Evolutionary conservation across 768 basidiomycete species (phyloP).

Genomic region (Pisolithus microcarpus): DNA sequence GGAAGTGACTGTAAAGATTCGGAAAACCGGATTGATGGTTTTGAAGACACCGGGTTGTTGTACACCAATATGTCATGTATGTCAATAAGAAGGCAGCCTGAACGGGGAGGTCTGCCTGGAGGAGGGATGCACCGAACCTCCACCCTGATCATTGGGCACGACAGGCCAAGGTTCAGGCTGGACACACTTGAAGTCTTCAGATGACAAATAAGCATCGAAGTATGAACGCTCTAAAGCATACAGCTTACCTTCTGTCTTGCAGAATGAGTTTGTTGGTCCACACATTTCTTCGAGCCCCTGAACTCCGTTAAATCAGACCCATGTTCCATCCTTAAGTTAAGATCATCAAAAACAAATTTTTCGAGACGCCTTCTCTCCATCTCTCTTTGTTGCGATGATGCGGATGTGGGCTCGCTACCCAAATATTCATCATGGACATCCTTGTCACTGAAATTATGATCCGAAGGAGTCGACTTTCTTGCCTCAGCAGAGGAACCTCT

Average conservation of each 20-base stretch:
- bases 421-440: slow-evolving; percentile 12
- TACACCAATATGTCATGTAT: slow-evolving; percentile 44
- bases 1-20: slow-evolving; percentile 9
- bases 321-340: slow-evolving; percentile 48
- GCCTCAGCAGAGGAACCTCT: not conserved
- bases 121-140: slow-evolving; percentile 66
- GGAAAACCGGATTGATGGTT: slow-evolving; percentile 24
- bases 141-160: slow-evolving; percentile 53
- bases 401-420: slow-evolving; percentile 19
- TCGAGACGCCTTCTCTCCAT: slow-evolving; percentile 39
- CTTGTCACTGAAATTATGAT: slow-evolving; percentile 6
- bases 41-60: slow-evolving; percentile 19
- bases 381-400: slow-evolving; percentile 22
- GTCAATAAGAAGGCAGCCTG: slow-evolving; percentile 64
- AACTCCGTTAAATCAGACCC: slow-evolving; percentile 8
- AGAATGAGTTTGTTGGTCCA: slow-evolving; percentile 2
- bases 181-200: slow-evolving; percentile 3
- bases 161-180: slow-evolving; percentile 27
- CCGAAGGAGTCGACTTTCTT: not conserved
- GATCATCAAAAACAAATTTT: slow-evolving; percentile 49
- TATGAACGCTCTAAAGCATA: not conserved
- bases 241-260: slow-evolving; percentile 14
- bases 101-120: slow-evolving; percentile 38
- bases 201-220: slow-evolving; percentile 9
- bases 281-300: slow-evolving; percentile 4